Evolutionary conservation across 768 basidiomycete genomes (phyloP).

Genomic region (Kwoniella dendrophila): DNA sequence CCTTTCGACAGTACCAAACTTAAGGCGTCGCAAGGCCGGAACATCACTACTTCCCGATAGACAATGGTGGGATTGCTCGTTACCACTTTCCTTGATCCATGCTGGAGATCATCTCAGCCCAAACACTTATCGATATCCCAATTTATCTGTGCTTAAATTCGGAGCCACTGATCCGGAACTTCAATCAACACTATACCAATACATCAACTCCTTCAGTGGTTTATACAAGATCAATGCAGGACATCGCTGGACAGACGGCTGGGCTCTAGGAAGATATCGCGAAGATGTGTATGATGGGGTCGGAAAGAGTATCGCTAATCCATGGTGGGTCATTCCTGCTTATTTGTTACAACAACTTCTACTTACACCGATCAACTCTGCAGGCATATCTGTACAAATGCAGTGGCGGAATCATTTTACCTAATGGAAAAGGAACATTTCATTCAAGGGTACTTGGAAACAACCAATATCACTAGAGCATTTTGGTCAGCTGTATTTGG

Average conservation of each 20-base stretch:
- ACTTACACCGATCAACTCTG: neutral
- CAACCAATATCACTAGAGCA: constrained; percentile 16
- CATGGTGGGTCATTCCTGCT: constrained; percentile 46
- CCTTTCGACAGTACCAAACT: neutral
- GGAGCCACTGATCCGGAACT: constrained; percentile 21
- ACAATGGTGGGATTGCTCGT: constrained; percentile 49
- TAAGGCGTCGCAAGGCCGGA: neutral
- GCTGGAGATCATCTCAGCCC: constrained; percentile 18
- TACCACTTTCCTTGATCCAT: constrained; percentile 49
- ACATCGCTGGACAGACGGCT: constrained; percentile 37
- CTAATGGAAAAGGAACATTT: constrained; percentile 19
- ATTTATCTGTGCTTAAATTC: neutral
- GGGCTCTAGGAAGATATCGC: constrained; percentile 48
- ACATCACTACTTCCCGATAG: constrained; percentile 8
- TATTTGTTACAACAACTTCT: neutral
- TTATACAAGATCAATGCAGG: constrained; percentile 51
- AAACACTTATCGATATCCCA: neutral
- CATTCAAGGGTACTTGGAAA: constrained; percentile 14
- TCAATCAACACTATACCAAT: constrained; percentile 46
- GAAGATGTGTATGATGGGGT: constrained; percentile 57
- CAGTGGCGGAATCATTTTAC: constrained; percentile 39
- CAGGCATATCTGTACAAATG: constrained; percentile 49
- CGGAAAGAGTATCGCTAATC: constrained; percentile 48
- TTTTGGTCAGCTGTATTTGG: constrained; percentile 45
- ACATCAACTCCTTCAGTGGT: constrained; percentile 48